Conservation (phyloP, 2,329 filamentous ascomycete genomes). For the Neonectria magnoliae region DNA sequence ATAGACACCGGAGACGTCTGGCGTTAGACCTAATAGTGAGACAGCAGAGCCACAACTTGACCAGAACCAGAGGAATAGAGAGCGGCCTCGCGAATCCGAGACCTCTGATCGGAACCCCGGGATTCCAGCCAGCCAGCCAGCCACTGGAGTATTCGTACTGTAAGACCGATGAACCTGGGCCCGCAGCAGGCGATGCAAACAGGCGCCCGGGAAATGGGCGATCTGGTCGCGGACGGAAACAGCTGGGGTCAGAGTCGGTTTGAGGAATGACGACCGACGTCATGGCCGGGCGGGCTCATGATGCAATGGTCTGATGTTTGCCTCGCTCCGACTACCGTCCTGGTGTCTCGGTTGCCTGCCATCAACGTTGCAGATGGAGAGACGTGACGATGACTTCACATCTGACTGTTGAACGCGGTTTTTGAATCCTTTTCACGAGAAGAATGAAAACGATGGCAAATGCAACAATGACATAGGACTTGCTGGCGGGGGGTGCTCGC, state of each 20-base stretch:
- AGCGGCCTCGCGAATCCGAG: background rate
- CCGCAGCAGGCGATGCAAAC: slow-evolving; percentile 19
- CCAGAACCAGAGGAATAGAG: slow-evolving; percentile 13
- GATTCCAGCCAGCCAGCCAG: slow-evolving; percentile 5
- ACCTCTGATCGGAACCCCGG: slow-evolving; percentile 11
- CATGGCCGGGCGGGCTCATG: slow-evolving; percentile 18
- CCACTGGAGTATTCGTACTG: no score
- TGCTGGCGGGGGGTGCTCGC: slow-evolving; percentile 7
- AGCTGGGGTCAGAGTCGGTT: slow-evolving; percentile 2
- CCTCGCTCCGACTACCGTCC: slow-evolving; percentile 13
- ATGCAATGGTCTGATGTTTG: slow-evolving; percentile 17
- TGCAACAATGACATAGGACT: slow-evolving; percentile 20
- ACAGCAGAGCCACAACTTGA: slow-evolving; percentile 21
- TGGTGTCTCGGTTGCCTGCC: slow-evolving; percentile 26
- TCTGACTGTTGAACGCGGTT: background rate
- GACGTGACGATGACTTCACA: slow-evolving; percentile 38
- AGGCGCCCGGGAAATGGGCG: slow-evolving; percentile 6
- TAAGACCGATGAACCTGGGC: background rate
- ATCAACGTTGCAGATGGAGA: slow-evolving; percentile 14
- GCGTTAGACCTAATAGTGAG: slow-evolving; percentile 15
- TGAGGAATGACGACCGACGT: slow-evolving; percentile 31
- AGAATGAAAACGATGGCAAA: slow-evolving; percentile 9
- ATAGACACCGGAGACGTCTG: slow-evolving; percentile 3
- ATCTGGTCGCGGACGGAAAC: slow-evolving; percentile 10
- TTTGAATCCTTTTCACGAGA: slow-evolving; percentile 18